Base-by-base conservation (phyloP, 1,284 basidiomycete genomes). In the Melampsora occidentalis region DNA sequence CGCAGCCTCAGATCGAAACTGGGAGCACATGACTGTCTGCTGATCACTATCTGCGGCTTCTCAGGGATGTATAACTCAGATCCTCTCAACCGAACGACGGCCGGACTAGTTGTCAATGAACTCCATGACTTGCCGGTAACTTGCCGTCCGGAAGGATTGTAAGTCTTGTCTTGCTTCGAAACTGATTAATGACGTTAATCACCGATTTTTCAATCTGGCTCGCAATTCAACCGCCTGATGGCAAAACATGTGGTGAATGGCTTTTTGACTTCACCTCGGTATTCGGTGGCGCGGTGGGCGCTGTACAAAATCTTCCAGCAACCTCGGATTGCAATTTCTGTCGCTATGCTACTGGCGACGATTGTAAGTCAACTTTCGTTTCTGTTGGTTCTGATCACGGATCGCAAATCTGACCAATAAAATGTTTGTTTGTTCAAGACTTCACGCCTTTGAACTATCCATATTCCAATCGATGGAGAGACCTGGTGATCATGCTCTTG, bases 81-180 rank as follows among this genome's bases (percentile, higher is more conserved):
- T 80, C 85, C 84, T 1, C 93, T 89, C 84, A 92, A 90, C 1
- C 87, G 90, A 39, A 86, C 89, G 20, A 83, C 93, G 53, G 86
- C 88, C 2, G 86, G 78, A 25, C 48, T 76, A 18, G 31, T 77
- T 10, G 69, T 73, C 12, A 77, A 71, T 73, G 76, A 71, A 35
- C 22, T 77, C n/a, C 76, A 77, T 31, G 76, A 66, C 9, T 51
- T 77, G 28, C 49, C 68, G 2, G 49, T 77, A 14, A 31, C 28
- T 46, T 77, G 76, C 69, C 48, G 71, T 31, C 16, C 35, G 9
- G 22, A 48, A 53, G 76, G 71, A 70, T 53, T 77, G 69, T 77
- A 53, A 25, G 76, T 20, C 3, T 20, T 5, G 5, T 53, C 22
- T 53, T 53, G 16, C 22, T 12, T 53, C 22, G 5, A 20, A 5